Percentiles rank a stretch among this genome's conserved stretches.
These are phyloP conservation scores for Neophaeococcomyces mojaviensis DNA, from an alignment of 2,329 filamentous ascomycete genomes.

Conservation along the genomic window DNA sequence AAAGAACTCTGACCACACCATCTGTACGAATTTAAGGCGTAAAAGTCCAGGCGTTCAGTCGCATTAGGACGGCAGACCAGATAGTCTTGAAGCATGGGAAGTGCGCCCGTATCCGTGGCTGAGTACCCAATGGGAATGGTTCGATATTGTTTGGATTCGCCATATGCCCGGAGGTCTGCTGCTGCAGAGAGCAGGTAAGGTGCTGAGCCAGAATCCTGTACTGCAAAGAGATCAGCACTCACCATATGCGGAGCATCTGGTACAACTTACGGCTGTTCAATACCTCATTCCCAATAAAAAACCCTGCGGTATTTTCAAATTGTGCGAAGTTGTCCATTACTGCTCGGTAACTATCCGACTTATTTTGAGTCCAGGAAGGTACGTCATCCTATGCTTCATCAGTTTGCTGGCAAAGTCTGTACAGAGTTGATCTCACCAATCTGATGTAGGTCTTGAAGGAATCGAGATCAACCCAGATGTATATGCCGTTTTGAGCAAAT, in stretches of 20 bases:
- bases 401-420: constrained; percentile 1
- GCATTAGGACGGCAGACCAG: constrained; percentile 67
- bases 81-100: constrained; percentile 63
- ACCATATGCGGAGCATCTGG: not conserved
- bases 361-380: constrained; percentile 65
- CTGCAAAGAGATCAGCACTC: constrained; percentile 18
- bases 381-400: constrained; percentile 36
- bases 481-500: constrained; percentile 73
- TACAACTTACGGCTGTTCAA: constrained; percentile 45
- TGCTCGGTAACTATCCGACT: constrained; percentile 59
- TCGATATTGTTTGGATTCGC: constrained; percentile 67
- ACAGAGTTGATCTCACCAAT: constrained; percentile 27
- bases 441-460: constrained; percentile 40
- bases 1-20: constrained; percentile 59
- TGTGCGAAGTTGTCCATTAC: constrained; percentile 71
- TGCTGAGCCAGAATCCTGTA: constrained; percentile 54
- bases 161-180: constrained; percentile 75
- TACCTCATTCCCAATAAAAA: constrained; percentile 86
- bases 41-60: constrained; percentile 69
- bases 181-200: constrained; percentile 77
- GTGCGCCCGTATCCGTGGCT: constrained; percentile 70
- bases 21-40: constrained; percentile 76
- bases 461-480: constrained; percentile 73
- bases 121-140: constrained; percentile 80
- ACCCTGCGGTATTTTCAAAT: constrained; percentile 73